Conservation (phyloP, 2,329 filamentous ascomycete genomes). For the Penicillium capsulatum region DNA sequence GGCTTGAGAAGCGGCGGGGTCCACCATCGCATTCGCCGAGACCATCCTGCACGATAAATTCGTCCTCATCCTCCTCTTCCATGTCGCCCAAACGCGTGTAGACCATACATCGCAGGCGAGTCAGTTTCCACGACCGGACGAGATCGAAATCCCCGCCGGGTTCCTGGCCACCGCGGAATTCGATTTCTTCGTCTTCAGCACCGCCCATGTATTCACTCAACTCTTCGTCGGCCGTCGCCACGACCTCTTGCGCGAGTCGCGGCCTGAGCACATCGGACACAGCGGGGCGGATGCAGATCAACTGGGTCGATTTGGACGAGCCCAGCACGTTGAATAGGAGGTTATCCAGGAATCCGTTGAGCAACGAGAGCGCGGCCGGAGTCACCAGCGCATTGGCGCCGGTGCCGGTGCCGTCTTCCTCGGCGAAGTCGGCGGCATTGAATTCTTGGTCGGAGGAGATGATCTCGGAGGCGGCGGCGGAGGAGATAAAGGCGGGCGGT, state of each 20-base stretch:
- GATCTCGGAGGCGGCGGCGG: constrained; percentile 83
- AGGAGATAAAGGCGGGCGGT: constrained; percentile 79
- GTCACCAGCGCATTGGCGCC: constrained; percentile 70
- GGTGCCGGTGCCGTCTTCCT: constrained; percentile 61
- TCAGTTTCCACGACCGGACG: constrained; percentile 91
- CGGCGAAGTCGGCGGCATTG: constrained; percentile 64
- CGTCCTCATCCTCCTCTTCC: constrained; percentile 96
- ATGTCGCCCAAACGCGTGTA: constrained; percentile 94
- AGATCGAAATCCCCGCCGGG: constrained; percentile 70
- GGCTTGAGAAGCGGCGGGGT: constrained; percentile 54
- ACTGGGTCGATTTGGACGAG: constrained; percentile 69
- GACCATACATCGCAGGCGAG: constrained; percentile 91
- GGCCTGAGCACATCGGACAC: constrained; percentile 84
- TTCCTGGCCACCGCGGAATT: constrained; percentile 51
- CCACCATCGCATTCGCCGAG: constrained; percentile 56
- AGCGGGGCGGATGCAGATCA: constrained; percentile 72
- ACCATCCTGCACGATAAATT: constrained; percentile 75
- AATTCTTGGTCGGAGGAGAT: constrained; percentile 83
- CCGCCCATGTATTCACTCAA: constrained; percentile 81
- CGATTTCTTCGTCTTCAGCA: constrained; percentile 68
- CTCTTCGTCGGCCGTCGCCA: constrained; percentile 79
- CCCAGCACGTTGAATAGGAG: constrained; percentile 87
- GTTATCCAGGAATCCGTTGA: constrained; percentile 93
- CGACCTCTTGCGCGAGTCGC: constrained; percentile 78
- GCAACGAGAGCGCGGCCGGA: constrained; percentile 65